Conservation (phyloP, 306 rosid species). For the Quercus suber region DNA sequence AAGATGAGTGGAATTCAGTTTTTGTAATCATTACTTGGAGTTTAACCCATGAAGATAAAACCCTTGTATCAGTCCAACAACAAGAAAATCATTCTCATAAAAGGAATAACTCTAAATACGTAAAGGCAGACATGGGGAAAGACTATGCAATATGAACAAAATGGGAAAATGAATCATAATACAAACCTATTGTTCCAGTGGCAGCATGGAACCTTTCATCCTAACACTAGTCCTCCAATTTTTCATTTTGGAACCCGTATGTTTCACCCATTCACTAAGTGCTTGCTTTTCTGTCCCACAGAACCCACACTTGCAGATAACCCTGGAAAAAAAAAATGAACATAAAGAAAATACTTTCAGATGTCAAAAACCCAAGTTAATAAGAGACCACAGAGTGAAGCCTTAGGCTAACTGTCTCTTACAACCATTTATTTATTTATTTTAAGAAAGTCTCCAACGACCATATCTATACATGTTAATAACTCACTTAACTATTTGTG, state of each 20-base stretch:
- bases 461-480: too few relatives aligned
- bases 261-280: constrained; percentile 96
- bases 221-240: constrained; percentile 90
- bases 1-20: constrained; percentile 5
- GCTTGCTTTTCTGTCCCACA: constrained; percentile 96
- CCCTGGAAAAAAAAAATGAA: constrained; percentile 56
- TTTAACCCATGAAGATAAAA: background rate
- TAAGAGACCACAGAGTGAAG: background rate
- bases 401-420: background rate
- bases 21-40: background rate
- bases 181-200: constrained; percentile 98
- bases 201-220: constrained; percentile 88
- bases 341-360: background rate
- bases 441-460: background rate
- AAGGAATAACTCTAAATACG: background rate
- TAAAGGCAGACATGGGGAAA: background rate
- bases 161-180: constrained; percentile 8
- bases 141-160: background rate
- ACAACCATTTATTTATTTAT: too few relatives aligned
- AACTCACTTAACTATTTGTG: too few relatives aligned
- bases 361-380: background rate
- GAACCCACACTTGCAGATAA: constrained; percentile 88
- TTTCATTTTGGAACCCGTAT: constrained; percentile 88
- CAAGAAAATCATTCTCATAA: background rate
- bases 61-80: background rate